phyloP scores from a whole-genome alignment of 805 yeast species.

The Wickerhamomyces sydowiorum region DNA sequence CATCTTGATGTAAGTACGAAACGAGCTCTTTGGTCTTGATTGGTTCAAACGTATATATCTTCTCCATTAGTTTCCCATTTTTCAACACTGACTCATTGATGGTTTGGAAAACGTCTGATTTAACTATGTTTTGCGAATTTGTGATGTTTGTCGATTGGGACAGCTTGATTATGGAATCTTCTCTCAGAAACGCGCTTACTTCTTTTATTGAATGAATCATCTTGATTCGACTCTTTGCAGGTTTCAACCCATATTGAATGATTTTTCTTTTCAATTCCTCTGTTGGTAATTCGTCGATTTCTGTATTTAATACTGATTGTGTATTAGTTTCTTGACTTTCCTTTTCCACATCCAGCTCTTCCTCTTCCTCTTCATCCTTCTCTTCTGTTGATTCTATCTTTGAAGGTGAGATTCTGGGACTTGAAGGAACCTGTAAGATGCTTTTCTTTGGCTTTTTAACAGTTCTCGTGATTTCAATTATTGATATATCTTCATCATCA shows the following conservation, averaged over 20 bases:
- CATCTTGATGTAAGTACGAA: constrained; percentile 1
- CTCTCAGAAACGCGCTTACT: constrained; percentile 8
- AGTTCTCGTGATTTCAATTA: constrained; percentile 22
- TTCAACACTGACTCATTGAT: constrained; percentile 8
- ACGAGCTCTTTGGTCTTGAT: constrained; percentile 5
- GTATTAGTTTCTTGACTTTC: too few species aligned
- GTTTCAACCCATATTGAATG: constrained; percentile 21
- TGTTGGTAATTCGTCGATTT: constrained; percentile 14
- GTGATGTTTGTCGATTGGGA: constrained; percentile 16
- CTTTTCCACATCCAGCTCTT: too few species aligned
- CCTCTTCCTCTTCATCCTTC: constrained; percentile 6
- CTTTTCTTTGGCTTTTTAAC: constrained; percentile 11
- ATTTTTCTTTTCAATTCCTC: constrained; percentile 16
- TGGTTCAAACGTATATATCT: constrained; percentile 21
- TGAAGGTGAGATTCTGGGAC: constrained; percentile 9
- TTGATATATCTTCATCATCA: constrained; percentile 19
- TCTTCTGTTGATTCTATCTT: neutral
- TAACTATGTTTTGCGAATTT: constrained; percentile 16
- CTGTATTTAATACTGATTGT: neutral
- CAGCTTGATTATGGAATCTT: constrained; percentile 11
- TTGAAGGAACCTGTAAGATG: constrained; percentile 19
- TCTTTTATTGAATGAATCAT: constrained; percentile 17
- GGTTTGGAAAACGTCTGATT: constrained; percentile 14
- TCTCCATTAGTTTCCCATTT: constrained; percentile 10
- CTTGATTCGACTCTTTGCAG: constrained; percentile 12